Evolutionary conservation across 176 grass and related monocot species (phyloP).

Genomic region (Dendrocalamus sinicus): DNA sequence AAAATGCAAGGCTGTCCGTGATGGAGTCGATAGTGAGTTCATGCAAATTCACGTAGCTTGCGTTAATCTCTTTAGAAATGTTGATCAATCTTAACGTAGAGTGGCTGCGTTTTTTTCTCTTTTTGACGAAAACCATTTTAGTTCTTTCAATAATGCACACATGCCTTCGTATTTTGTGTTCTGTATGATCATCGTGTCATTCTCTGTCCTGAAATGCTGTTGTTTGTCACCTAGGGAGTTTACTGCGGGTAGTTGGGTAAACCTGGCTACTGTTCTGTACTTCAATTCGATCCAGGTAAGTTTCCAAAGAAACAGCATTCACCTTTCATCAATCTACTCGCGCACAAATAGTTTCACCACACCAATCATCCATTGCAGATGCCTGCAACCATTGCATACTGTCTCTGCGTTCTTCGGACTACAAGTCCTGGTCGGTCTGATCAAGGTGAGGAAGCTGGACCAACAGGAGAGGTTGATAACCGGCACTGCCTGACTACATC

Average conservation of each 20-base stretch:
- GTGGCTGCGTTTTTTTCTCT: background rate
- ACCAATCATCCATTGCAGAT: conserved; percentile 48
- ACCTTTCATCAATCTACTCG: conserved; percentile 18
- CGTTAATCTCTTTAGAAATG: background rate
- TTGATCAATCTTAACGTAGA: background rate
- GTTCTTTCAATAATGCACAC: background rate
- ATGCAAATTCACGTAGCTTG: background rate
- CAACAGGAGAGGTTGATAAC: conserved; percentile 91
- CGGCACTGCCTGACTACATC: conserved; percentile 67
- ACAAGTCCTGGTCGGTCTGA: conserved; percentile 76
- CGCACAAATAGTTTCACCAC: conserved; percentile 21
- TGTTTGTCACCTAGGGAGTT: conserved; percentile 65
- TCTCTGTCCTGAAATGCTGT: conserved; percentile 30
- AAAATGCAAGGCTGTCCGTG: conserved; percentile 20
- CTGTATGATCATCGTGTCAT: conserved; percentile 1
- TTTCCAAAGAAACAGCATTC: conserved; percentile 23
- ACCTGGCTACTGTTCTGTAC: conserved; percentile 84
- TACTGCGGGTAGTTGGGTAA: conserved; percentile 88
- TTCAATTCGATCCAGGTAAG: conserved; percentile 89
- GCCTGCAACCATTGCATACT: conserved; percentile 74
- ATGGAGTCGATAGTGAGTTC: conserved; percentile 21
- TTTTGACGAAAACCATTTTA: background rate
- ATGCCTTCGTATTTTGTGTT: background rate
- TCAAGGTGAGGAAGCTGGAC: conserved; percentile 95
- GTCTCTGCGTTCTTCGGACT: conserved; percentile 76